Percentiles rank a stretch among this genome's conserved stretches.
phyloP scores from a whole-genome alignment of 164 flowering plant species.

The Dillenia suffruticosa region DNA sequence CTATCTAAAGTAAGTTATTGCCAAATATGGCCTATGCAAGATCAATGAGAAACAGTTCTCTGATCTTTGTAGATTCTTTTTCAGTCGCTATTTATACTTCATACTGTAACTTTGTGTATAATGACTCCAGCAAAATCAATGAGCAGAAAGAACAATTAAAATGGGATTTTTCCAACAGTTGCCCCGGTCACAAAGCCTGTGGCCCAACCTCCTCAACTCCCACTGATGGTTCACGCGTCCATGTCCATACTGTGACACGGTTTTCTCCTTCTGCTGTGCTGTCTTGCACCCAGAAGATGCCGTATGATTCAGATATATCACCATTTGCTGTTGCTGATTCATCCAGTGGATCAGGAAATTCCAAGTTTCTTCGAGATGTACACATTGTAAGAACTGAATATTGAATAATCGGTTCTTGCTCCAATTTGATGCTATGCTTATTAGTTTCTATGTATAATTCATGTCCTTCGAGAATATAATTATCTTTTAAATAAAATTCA shows the following conservation, averaged over 20 bases:
- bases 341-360: conserved; percentile 12
- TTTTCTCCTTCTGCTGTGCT: conserved; percentile 49
- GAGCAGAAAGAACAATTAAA: conserved; percentile 1
- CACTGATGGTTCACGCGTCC: conserved; percentile 6
- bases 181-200: conserved; percentile 1
- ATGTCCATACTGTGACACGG: conserved; percentile 37
- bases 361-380: conserved; percentile 35
- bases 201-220: conserved; percentile 9
- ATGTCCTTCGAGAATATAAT: not conserved
- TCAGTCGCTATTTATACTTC: no score
- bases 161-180: conserved; percentile 12
- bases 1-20: no score
- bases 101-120: no score
- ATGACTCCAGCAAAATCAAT: no score
- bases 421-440: no score
- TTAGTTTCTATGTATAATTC: not conserved
- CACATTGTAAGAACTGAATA: conserved; percentile 54
- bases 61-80: no score
- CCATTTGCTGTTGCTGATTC: conserved; percentile 25
- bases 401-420: no score
- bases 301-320: conserved; percentile 33
- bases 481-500: not conserved
- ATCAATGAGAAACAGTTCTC: no score
- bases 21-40: no score
- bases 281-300: conserved; percentile 39